Evolutionary conservation across 495 filamentous ascomycete species (phyloP).

Genomic region (Mycothermus thermophilus): DNA sequence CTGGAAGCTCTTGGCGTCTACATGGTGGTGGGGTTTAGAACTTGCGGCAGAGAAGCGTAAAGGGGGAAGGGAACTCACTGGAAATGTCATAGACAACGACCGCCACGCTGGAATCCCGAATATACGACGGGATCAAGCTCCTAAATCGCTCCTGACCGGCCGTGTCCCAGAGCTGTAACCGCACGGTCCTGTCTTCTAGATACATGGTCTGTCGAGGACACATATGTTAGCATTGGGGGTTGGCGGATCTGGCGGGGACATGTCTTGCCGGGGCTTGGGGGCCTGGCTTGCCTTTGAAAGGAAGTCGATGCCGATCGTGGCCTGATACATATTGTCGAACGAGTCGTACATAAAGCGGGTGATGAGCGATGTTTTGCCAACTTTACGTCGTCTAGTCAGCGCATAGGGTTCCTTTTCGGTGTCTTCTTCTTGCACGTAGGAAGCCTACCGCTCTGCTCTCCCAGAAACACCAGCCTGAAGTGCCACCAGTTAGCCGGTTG

Average conservation of each 20-base stretch:
- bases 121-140: constrained; percentile 93
- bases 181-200: constrained; percentile 93
- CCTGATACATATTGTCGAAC: constrained; percentile 99
- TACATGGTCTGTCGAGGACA: constrained; percentile 98
- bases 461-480: constrained; percentile 79
- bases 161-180: constrained; percentile 96
- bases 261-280: constrained; percentile 3
- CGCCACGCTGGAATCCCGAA: constrained; percentile 89
- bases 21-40: neutral
- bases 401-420: constrained; percentile 1
- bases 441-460: constrained; percentile 87
- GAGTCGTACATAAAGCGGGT: constrained; percentile 99
- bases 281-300: constrained; percentile 67
- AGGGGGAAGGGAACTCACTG: constrained; percentile 30
- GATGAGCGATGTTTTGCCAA: constrained; percentile 96
- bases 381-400: constrained; percentile 34
- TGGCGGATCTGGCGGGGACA: too few species aligned
- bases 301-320: constrained; percentile 98
- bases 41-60: neutral
- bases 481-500: constrained; percentile 7
- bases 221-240: too few species aligned
- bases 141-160: constrained; percentile 96
- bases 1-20: constrained; percentile 82
- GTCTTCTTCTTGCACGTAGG: neutral
- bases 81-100: constrained; percentile 98